These are phyloP conservation scores for Lipomyces spencermartinsiae DNA, from an alignment of 805 yeast genomes.

Conservation along the genomic window DNA sequence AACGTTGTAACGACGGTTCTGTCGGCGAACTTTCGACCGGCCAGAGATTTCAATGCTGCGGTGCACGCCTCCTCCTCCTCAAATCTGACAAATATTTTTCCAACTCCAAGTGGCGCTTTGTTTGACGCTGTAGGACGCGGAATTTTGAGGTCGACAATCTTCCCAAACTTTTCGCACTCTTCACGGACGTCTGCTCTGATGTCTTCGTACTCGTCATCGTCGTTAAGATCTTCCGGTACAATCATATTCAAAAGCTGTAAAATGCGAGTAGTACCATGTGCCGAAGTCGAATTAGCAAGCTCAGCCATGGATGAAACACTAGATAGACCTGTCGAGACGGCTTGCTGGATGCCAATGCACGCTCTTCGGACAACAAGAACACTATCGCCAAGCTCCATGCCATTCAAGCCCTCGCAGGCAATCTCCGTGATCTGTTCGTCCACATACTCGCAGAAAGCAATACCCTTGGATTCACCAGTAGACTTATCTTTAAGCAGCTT, in stretches of 20 bases:
- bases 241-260: conserved; percentile 71
- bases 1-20: conserved; percentile 71
- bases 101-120: conserved; percentile 62
- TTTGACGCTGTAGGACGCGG: conserved; percentile 61
- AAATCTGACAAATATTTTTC: conserved; percentile 75
- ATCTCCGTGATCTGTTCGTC: conserved; percentile 41
- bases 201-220: conserved; percentile 56
- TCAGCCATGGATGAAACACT: conserved; percentile 41
- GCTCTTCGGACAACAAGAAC: conserved; percentile 49
- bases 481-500: conserved; percentile 53
- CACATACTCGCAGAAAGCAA: conserved; percentile 60
- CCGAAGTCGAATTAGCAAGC: conserved; percentile 44
- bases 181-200: conserved; percentile 58
- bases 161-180: conserved; percentile 60
- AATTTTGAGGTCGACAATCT: conserved; percentile 59
- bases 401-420: conserved; percentile 47
- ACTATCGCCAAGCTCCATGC: conserved; percentile 49
- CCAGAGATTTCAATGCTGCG: conserved; percentile 60
- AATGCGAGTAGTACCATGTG: conserved; percentile 51
- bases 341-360: conserved; percentile 47
- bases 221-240: conserved; percentile 66
- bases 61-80: conserved; percentile 57
- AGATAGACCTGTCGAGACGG: conserved; percentile 23
- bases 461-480: conserved; percentile 60
- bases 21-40: conserved; percentile 72